Base-by-base conservation (phyloP, 2,329 filamentous ascomycete species). In the Colletotrichum coccodes region DNA sequence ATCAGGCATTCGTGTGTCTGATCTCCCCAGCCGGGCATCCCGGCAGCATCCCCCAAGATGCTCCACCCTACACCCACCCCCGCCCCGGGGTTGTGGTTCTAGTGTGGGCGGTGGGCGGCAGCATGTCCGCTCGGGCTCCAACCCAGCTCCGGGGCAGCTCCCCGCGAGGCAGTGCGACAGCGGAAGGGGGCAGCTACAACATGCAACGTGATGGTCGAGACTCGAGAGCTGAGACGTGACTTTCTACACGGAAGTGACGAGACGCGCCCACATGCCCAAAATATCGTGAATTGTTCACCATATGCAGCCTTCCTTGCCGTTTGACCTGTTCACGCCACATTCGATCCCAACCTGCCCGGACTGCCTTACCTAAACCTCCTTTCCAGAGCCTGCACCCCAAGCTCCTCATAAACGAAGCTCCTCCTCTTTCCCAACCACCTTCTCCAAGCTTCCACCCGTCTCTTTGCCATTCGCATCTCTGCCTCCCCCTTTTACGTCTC, bases 111-210 rank as follows among this genome's bases (percentile, higher is more conserved):
- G 44, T 60, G 57, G 58, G 32, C 53, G 30, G 60, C 32, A 64
- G 64, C 28, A 47, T 18, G 52, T 50, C 60, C 47, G 65, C 44
- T 60, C 42, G 40, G 23, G 60, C 63, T 65, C 61, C 34, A 65
- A 34, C 47, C 49, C 49, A 68, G 54, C 34, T 54, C 60, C 49
- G 65, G 61, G 54, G 34, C 32, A 65, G 47, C 54, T 68, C 60
- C 65, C 61, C 61, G 61, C 54, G 65, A 68, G 61, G 65, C 60
- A 65, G 65, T 68, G 61, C 40, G 61, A 38, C 23, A 50, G 53
- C 38, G 56, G 56, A 38, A 57, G 34, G 52, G 38, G 52, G 50
- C 30, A 57, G 53, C 53, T 21, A 26, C 40, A 28, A 60, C 30
- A 28, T 59, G 40, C 56, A 46, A 59, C 30, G 50, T 23, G 50